Evolutionary conservation across 805 yeast genomes (phyloP).

Genomic region (Sugiyamaella chiloensis): DNA sequence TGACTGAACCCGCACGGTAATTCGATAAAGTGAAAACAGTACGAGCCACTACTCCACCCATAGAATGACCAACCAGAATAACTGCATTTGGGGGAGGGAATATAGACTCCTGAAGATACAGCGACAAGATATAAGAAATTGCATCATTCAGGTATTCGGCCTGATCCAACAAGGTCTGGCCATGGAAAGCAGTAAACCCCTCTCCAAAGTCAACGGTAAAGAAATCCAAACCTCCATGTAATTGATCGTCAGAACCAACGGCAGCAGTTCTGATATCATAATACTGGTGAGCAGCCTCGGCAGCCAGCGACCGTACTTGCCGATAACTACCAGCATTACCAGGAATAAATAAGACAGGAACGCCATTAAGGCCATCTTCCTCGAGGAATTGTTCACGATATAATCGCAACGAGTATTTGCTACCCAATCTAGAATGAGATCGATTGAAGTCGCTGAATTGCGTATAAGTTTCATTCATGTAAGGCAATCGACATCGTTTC

Average conservation of each 20-base stretch:
- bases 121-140: constrained; percentile 62
- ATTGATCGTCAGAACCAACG: background rate
- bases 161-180: constrained; percentile 87
- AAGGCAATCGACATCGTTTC: constrained; percentile 58
- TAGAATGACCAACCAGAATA: constrained; percentile 82
- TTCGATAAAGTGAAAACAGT: constrained; percentile 78
- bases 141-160: constrained; percentile 93
- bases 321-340: constrained; percentile 91
- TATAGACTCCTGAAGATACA: constrained; percentile 45
- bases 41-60: constrained; percentile 96
- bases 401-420: constrained; percentile 75
- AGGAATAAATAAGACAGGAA: constrained; percentile 84
- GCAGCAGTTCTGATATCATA: background rate
- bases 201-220: constrained; percentile 93
- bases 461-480: constrained; percentile 84
- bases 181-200: constrained; percentile 95
- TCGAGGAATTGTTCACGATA: constrained; percentile 73
- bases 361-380: constrained; percentile 54
- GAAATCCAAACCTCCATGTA: constrained; percentile 55
- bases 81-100: constrained; percentile 60
- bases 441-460: constrained; percentile 68
- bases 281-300: constrained; percentile 61
- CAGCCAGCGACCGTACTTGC: constrained; percentile 82
- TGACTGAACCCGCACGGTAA: constrained; percentile 66
- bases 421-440: constrained; percentile 64